Base-by-base conservation (phyloP, 2,329 filamentous ascomycete genomes). In the Alternaria consortialis region DNA sequence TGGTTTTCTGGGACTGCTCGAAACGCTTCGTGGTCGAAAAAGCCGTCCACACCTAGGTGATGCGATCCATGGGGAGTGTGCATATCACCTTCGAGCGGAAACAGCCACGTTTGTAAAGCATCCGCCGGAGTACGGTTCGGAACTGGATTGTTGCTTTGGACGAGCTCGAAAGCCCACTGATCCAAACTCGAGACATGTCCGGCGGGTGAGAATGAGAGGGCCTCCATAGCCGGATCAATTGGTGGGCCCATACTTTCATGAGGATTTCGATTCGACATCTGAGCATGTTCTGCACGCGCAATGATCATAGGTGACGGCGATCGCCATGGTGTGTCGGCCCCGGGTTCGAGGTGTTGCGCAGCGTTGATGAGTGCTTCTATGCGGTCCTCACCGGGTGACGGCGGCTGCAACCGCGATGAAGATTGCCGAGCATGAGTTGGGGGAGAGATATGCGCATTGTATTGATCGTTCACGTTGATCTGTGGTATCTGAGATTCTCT, bases 291-390 rank as follows among this genome's bases (percentile, higher is more conserved):
- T 32, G 65, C 47, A 8, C 68, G 67, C 7, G 69, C 63, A 48
- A 74, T 74, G 44, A 74, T 70, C 63, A 69, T 67, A 17, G 74
- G 74, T 31, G 74, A 77, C 20, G 74, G 76, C 5, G 76, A 76
- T 37, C 71, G 71, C 76, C 76, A 78, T 27, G 76, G 67, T 17
- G 76, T 69, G 48, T 78, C 74, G 48, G 65, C 54, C 7, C 70
- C 62, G 9, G 76, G 75, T 51, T 76, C 76, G 20, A 78, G 72
- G 42, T 76, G 74, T 53, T 77, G 75, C 17, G 76, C 76, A 42
- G 76, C 76, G 51, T 78, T 78, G 64, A 78, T 75, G 34, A 78
- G 73, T 12, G 76, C 75, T 64, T 78, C 76, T 62, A 78, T 66
- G n/a, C 75, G 70, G 56, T 71, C 73, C 56, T 77, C 75, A 51